These are phyloP conservation scores for Septoria petroselini DNA, from an alignment of 2,329 filamentous ascomycete genomes.

Conservation along the genomic window DNA sequence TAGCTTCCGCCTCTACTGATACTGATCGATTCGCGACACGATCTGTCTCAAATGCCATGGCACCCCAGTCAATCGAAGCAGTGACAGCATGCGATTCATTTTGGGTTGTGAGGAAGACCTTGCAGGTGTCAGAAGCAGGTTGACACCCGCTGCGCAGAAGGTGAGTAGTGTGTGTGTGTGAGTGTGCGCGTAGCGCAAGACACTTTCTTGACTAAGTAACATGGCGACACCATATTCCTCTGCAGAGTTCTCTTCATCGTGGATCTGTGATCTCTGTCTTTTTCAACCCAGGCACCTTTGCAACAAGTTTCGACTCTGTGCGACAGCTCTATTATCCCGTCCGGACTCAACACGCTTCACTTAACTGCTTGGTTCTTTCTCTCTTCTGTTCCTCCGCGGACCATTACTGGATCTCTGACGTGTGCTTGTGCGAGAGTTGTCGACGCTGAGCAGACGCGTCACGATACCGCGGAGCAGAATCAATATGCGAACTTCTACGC, in stretches of 20 bases:
- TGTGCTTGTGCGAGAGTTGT: conserved; percentile 1
- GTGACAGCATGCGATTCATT: conserved; percentile 13
- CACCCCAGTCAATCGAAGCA: conserved; percentile 6
- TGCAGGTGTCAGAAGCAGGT: conserved; percentile 13
- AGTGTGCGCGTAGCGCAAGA: background rate
- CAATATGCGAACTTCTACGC: conserved; percentile 4
- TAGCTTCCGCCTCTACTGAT: background rate
- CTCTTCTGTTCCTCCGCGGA: too few species aligned
- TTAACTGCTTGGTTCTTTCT: background rate
- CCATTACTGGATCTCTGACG: background rate
- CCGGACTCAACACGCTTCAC: background rate
- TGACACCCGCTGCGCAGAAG: background rate
- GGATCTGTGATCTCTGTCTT: background rate
- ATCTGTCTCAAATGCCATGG: conserved; percentile 11
- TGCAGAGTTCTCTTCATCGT: background rate
- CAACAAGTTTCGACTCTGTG: background rate
- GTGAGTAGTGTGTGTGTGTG: too few species aligned
- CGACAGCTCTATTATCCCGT: background rate
- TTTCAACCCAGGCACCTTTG: background rate
- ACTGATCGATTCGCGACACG: conserved; percentile 2
- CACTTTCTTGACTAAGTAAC: conserved; percentile 3
- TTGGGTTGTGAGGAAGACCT: conserved; percentile 13
- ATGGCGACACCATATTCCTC: conserved; percentile 7
- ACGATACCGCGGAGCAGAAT: background rate
- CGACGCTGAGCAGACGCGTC: background rate